Evolutionary conservation across 176 grass and related monocot genomes (phyloP), one percentile per base, ranked within the genome.

Genomic region (Puya raimondii): DNA sequence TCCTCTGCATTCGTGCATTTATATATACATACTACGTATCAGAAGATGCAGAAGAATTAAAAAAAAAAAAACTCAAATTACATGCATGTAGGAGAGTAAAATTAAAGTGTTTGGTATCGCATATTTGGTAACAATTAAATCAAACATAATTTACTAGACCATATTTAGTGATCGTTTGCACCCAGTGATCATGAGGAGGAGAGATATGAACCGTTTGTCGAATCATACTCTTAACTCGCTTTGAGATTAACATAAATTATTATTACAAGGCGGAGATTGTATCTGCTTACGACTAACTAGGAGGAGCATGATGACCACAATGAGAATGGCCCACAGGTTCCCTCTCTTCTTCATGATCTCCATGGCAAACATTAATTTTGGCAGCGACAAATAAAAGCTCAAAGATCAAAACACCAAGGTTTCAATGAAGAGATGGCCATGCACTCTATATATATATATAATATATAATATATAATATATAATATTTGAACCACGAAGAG

Each of bases 1-100:
- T 90, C 73, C 48, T 86, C 87, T 84, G 72, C 78, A 84, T 9
- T 61, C 16, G 29, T 59, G 14, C 53, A 23, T n/a, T 67, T 70
- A 66, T 74, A 83, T 70, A 70, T 1, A 75, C 71, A 14, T 7
- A 42, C 33, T 6, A 6, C 4, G 4, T 42, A 84, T 15, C 29
- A 75, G 20, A 51, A 84, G 27, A 1, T 74, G 76, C 4, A 75
- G 71, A 7, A 84, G 33, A 13, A 26, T 26, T 26, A 26, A 26
- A 2, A 26, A 26, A 80, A 33, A 23, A 80, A 27, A 3, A 22
- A 49, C 12, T 16, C 47, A 0, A 1, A 11, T 2, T 49, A 1
- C 33, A 42, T 42, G 7, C 6, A 42, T 5, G 33, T 42, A 42
- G 4, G 6, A n/a, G 6, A 42, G n/a, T 42, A 42, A 7, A 42